A percentile compares a stretch with the other conserved stretches of the same genome.
Evolutionary conservation across 2,329 filamentous ascomycete species (phyloP).

Genomic region (Colletotrichum trifolii): DNA sequence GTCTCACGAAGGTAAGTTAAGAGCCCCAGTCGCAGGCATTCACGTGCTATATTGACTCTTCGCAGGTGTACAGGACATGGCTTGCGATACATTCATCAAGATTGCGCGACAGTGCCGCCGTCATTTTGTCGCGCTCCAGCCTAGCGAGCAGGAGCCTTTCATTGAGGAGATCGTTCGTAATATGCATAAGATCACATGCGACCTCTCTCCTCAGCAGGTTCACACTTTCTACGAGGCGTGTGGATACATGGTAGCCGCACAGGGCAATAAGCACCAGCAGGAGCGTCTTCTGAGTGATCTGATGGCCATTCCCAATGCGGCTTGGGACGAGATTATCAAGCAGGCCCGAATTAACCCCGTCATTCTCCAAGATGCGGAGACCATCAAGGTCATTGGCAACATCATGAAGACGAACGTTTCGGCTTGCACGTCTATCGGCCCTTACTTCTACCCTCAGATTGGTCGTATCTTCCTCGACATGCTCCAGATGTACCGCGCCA

Average conservation of each 20-base stretch:
- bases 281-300: conserved; percentile 91
- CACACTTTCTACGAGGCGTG: conserved; percentile 99
- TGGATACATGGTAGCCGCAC: conserved; percentile 98
- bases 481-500: conserved; percentile 98
- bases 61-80: conserved; percentile 96
- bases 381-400: conserved; percentile 98
- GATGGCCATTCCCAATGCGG: conserved; percentile 92
- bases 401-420: conserved; percentile 99
- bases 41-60: background rate
- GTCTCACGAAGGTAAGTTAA: conserved; percentile 86
- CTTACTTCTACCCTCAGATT: conserved; percentile 98
- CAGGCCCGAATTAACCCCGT: conserved; percentile 86
- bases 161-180: conserved; percentile 98
- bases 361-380: conserved; percentile 90
- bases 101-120: conserved; percentile 98
- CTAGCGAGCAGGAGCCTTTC: conserved; percentile 93
- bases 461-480: conserved; percentile 98
- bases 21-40: background rate
- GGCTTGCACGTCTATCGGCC: conserved; percentile 95
- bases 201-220: conserved; percentile 95
- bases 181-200: conserved; percentile 94
- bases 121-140: conserved; percentile 96
- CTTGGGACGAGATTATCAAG: conserved; percentile 95
- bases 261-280: conserved; percentile 94
- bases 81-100: conserved; percentile 99